Evolutionary conservation across 768 basidiomycete genomes (phyloP).

Genomic region (Leccinum truebloodii): DNA sequence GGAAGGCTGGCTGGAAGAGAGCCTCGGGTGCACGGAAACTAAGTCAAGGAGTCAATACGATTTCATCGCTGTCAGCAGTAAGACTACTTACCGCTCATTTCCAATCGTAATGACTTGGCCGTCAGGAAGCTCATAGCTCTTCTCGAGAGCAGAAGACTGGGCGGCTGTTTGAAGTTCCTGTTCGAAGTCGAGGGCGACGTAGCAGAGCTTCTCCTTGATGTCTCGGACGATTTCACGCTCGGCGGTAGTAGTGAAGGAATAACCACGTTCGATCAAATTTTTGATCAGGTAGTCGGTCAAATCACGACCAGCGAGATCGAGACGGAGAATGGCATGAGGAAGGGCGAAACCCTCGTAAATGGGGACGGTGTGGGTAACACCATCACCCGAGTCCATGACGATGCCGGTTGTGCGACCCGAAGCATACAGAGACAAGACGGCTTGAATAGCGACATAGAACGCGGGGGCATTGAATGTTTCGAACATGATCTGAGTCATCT

Average conservation of each 20-base stretch:
- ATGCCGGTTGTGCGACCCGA: slow-evolving; percentile 95
- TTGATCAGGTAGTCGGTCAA: slow-evolving; percentile 84
- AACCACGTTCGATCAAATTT: slow-evolving; percentile 87
- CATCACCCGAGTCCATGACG: slow-evolving; percentile 95
- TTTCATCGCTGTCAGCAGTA: background rate
- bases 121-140: slow-evolving; percentile 90
- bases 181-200: slow-evolving; percentile 93
- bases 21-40: slow-evolving; percentile 60
- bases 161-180: slow-evolving; percentile 91
- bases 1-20: slow-evolving; percentile 59
- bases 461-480: slow-evolving; percentile 77
- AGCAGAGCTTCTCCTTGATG: slow-evolving; percentile 93
- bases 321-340: slow-evolving; percentile 89
- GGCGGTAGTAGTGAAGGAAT: slow-evolving; percentile 91
- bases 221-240: slow-evolving; percentile 95
- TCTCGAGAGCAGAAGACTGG: slow-evolving; percentile 86
- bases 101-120: slow-evolving; percentile 92
- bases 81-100: slow-evolving; percentile 51
- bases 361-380: slow-evolving; percentile 94
- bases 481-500: slow-evolving; percentile 82
- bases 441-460: slow-evolving; percentile 75
- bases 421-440: slow-evolving; percentile 79
- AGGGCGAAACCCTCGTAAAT: slow-evolving; percentile 95
- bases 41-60: background rate
- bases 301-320: slow-evolving; percentile 93